Percentiles rank a stretch among this genome's conserved stretches.
Conservation (phyloP, 176 grass and related monocot genomes). For the Phyllostachys edulis region DNA sequence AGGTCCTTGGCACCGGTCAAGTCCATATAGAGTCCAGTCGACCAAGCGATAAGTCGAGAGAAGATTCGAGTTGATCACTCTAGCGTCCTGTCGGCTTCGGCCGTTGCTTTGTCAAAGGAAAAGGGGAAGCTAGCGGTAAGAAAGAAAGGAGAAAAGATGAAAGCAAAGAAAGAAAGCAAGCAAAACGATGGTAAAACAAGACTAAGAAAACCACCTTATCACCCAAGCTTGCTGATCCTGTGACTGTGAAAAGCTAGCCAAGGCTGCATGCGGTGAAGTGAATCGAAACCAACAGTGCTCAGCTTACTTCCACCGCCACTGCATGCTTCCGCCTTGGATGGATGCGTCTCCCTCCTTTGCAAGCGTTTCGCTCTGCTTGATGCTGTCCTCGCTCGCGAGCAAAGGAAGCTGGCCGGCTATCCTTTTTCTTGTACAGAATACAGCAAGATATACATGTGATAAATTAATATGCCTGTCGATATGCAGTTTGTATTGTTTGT, state of each 20-base stretch:
- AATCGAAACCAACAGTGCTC: neutral
- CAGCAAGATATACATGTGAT: neutral
- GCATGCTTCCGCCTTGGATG: neutral
- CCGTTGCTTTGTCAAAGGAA: neutral
- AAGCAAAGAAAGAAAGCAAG: neutral
- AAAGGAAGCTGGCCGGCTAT: too few relatives aligned
- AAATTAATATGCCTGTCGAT: neutral
- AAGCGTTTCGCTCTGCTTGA: neutral
- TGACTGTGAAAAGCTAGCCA: neutral
- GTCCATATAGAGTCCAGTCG: neutral
- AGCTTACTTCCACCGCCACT: neutral
- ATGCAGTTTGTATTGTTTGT: neutral
- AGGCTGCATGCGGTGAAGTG: neutral
- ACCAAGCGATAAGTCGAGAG: neutral
- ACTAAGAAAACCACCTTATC: neutral
- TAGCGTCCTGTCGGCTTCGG: neutral
- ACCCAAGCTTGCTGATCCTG: neutral
- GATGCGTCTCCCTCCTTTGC: conserved; percentile 5
- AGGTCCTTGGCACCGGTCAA: neutral
- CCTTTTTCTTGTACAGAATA: neutral
- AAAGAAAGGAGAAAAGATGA: neutral
- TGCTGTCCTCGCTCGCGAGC: neutral
- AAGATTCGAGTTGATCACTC: neutral
- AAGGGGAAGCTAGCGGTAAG: neutral
- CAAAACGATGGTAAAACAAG: neutral